These are phyloP conservation scores for Fonsecaea multimorphosa DNA, from an alignment of 2,329 filamentous ascomycete genomes.

Conservation along the genomic window DNA sequence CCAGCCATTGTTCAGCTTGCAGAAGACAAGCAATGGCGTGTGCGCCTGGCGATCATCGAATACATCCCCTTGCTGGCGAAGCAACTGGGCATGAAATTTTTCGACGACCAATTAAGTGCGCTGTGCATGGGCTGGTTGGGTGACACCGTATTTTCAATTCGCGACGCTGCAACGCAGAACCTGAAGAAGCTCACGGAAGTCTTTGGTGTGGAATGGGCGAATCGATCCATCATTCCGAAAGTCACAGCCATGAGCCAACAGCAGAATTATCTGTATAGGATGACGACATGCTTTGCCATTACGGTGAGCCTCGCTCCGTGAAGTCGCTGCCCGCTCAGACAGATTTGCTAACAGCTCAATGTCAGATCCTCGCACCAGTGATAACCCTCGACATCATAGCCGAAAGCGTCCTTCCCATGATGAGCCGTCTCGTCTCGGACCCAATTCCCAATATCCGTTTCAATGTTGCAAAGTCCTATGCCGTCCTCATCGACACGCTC, in stretches of 20 bases:
- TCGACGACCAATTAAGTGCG: constrained; percentile 93
- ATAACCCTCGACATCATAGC: constrained; percentile 93
- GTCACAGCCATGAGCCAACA: constrained; percentile 98
- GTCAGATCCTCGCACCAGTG: constrained; percentile 87
- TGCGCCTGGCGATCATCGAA: constrained; percentile 97
- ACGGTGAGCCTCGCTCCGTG: constrained; percentile 69
- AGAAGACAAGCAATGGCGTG: constrained; percentile 95
- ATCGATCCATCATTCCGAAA: constrained; percentile 95
- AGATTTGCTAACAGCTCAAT: constrained; percentile 40
- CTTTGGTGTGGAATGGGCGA: constrained; percentile 97
- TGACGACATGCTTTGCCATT: constrained; percentile 99
- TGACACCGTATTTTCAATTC: constrained; percentile 97
- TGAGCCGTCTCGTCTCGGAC: constrained; percentile 90
- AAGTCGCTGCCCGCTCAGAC: constrained; percentile 23
- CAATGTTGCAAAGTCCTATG: constrained; percentile 98
- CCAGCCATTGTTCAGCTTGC: constrained; percentile 97
- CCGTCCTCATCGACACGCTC: constrained; percentile 85
- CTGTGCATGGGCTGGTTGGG: constrained; percentile 99
- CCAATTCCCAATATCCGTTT: constrained; percentile 99
- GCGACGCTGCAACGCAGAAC: constrained; percentile 96
- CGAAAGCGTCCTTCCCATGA: constrained; percentile 90
- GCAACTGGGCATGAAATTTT: constrained; percentile 95
- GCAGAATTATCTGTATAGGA: constrained; percentile 98
- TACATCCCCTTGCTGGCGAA: constrained; percentile 96
- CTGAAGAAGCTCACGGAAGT: constrained; percentile 98